These are phyloP conservation scores for Chaetomium cochliodes DNA, from an alignment of 495 filamentous ascomycete genomes.

Conservation along the genomic window DNA sequence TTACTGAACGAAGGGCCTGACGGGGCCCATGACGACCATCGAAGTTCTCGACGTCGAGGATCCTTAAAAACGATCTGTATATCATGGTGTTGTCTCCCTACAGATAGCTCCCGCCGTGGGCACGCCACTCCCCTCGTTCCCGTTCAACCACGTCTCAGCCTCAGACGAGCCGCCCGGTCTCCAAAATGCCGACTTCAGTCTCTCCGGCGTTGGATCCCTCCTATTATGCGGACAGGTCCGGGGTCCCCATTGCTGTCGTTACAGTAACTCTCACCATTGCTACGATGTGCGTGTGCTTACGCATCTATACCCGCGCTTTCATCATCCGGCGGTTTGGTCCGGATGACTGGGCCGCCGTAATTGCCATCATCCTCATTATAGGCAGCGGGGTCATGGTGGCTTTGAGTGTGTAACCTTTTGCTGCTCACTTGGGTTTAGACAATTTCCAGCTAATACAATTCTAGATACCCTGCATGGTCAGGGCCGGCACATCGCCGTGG, in stretches of 20 bases:
- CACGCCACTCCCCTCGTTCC: background rate
- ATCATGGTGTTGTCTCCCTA: constrained; percentile 15
- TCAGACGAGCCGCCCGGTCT: background rate
- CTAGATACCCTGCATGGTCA: constrained; percentile 32
- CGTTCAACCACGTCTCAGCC: background rate
- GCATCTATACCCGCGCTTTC: constrained; percentile 41
- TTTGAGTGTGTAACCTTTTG: constrained; percentile 18
- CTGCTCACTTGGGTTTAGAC: background rate
- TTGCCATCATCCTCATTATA: constrained; percentile 29
- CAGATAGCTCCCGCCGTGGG: constrained; percentile 13
- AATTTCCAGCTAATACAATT: background rate
- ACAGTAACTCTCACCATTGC: constrained; percentile 30
- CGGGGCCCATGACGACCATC: background rate
- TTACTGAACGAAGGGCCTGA: background rate
- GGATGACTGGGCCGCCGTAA: constrained; percentile 41
- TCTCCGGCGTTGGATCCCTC: constrained; percentile 12
- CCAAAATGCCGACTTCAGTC: constrained; percentile 12
- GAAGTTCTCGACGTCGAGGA: background rate
- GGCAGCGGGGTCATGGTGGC: constrained; percentile 33
- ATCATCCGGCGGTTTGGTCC: constrained; percentile 45
- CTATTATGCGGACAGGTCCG: constrained; percentile 27
- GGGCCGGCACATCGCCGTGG: constrained; percentile 25
- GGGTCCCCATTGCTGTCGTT: constrained; percentile 29
- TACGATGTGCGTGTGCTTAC: constrained; percentile 36
- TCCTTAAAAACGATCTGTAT: constrained; percentile 2